A percentile compares a stretch with the other conserved stretches of the same genome.
phyloP scores from a whole-genome alignment of 768 basidiomycete species.

The Serendipita indica region DNA sequence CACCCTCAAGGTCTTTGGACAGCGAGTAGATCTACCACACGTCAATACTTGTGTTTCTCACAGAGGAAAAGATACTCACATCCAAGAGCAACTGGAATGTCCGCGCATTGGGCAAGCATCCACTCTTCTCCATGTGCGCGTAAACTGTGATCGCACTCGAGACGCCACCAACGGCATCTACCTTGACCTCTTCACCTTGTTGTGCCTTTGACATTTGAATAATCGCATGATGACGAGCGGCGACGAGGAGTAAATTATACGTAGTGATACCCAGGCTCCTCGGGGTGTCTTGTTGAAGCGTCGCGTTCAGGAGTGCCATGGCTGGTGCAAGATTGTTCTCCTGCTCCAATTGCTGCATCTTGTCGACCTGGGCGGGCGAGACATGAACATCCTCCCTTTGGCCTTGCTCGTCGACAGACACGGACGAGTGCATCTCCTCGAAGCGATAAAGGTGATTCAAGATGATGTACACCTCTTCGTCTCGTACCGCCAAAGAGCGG shows the following conservation, averaged over 20 bases:
- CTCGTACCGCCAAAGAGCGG: conserved; percentile 28
- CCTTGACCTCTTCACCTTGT: background rate
- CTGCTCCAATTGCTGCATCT: conserved; percentile 31
- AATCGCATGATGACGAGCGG: conserved; percentile 36
- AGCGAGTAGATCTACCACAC: conserved; percentile 43
- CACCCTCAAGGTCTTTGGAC: conserved; percentile 33
- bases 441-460: conserved; percentile 46
- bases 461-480: conserved; percentile 37
- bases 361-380: conserved; percentile 17
- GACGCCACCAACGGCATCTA: conserved; percentile 27
- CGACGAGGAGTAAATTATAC: conserved; percentile 21
- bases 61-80: conserved; percentile 9
- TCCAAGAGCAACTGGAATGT: background rate
- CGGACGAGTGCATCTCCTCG: conserved; percentile 48
- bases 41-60: background rate
- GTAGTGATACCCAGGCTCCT: conserved; percentile 11
- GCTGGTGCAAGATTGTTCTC: conserved; percentile 64
- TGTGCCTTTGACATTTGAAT: conserved; percentile 48
- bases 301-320: conserved; percentile 54
- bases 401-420: conserved; percentile 25
- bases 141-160: conserved; percentile 51
- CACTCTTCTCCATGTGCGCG: conserved; percentile 37
- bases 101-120: background rate
- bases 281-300: conserved; percentile 27
- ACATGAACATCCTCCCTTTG: conserved; percentile 43